Base-by-base conservation (phyloP, 2,329 filamentous ascomycete genomes). In the Phoma sp. region DNA sequence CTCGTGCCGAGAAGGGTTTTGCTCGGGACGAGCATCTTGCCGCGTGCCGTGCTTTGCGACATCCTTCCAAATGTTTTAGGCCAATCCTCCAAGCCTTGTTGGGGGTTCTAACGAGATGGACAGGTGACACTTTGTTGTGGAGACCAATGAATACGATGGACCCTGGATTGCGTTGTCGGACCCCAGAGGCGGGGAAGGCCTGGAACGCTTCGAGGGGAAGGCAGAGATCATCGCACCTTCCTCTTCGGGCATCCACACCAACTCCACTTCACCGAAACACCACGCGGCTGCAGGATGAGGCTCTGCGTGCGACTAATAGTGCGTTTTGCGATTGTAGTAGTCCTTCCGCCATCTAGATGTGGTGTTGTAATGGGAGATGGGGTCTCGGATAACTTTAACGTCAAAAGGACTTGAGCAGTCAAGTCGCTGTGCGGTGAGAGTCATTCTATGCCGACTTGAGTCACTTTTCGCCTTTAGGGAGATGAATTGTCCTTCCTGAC, bases 151-250 rank as follows among this genome's bases (percentile, higher is more conserved):
- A n/a, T 18, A 42, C 26, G 17, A 5, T 53, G 50, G 50, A 53
- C 50, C 50, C 50, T 53, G 45, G n/a, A 39, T 7, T 39, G 43
- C 51, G 51, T 54, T 54, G 51, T 54, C 51, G 45, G 51, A 54
- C 45, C 37, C 15, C 29, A 37, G 49, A 25, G 42, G 42, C 18
- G 36, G 49, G 49, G 36, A 47, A 47, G 49, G 49, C 42, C 49
- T 42, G 18, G 49, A 47, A 45, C 42, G 17, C 20, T 12, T n/a
- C 4, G 7, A 21, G 18, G 21, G 21, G 29, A 17, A 34, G 34
- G 29, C 26, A 39, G 38, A 25, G 40, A 43, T 38, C 23, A 15
- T 38, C 17, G 33, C 34, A 40, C 48, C 48, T 52, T 39, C 48
- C 48, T 46, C 34, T 52, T 47, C 17, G 5, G 49, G 42, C 29